Evolutionary conservation across 805 yeast species (phyloP).

Genomic region (Peterozyma toletana): DNA sequence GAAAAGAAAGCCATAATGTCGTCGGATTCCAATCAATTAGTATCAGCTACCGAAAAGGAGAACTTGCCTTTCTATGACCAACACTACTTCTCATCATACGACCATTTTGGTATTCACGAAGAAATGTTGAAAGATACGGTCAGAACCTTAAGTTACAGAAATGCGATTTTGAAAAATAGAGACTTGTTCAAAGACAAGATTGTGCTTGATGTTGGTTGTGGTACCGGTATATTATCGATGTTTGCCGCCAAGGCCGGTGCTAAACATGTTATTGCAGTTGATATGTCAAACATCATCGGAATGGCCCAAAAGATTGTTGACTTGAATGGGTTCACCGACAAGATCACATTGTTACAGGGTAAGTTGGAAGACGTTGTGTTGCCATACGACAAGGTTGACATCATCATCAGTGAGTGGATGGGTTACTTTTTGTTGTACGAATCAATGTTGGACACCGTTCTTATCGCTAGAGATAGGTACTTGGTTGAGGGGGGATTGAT

Average conservation of each 20-base stretch:
- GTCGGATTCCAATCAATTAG: too few species aligned
- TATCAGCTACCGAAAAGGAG: conserved; percentile 61
- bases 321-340: conserved; percentile 77
- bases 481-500: conserved; percentile 79
- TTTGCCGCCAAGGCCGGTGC: conserved; percentile 99
- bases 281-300: conserved; percentile 92
- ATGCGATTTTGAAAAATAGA: conserved; percentile 86
- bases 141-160: conserved; percentile 85
- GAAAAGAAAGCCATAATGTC: too few species aligned
- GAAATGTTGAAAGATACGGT: conserved; percentile 97
- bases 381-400: conserved; percentile 87
- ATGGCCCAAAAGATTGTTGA: conserved; percentile 90
- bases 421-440: conserved; percentile 94
- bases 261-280: conserved; percentile 94
- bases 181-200: conserved; percentile 86
- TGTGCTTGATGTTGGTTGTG: conserved; percentile 97
- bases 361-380: conserved; percentile 87
- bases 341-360: conserved; percentile 84
- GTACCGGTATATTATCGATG: conserved; percentile 96
- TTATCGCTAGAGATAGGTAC: conserved; percentile 89
- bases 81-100: conserved; percentile 92
- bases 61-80: conserved; percentile 70
- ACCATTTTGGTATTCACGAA: conserved; percentile 96
- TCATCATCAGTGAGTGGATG: conserved; percentile 98
- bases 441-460: conserved; percentile 95